Conservation (phyloP, 169 alveolate species). For the Cyclospora cayetanensis region DNA sequence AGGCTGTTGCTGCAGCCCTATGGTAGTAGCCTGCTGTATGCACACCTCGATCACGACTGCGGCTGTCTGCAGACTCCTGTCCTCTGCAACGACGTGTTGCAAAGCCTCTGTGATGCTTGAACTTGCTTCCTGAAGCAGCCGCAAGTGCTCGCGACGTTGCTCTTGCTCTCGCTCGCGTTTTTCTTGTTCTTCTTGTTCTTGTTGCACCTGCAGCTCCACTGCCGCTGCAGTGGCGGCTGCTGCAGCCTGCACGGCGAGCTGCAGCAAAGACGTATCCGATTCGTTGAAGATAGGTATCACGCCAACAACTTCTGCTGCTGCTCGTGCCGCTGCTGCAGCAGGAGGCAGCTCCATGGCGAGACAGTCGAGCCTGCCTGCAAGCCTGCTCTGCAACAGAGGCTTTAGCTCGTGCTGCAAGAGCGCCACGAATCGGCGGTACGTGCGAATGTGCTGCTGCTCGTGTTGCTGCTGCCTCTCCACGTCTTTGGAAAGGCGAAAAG, state of each 20-base stretch:
- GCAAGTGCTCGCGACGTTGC: not conserved
- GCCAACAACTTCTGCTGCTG: slow-evolving; percentile 41
- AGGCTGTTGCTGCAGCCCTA: slow-evolving; percentile 39
- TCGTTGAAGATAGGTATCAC: slow-evolving; percentile 10
- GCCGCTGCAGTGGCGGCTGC: slow-evolving; percentile 42
- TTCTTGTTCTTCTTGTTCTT: not conserved
- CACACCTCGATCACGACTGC: slow-evolving; percentile 24
- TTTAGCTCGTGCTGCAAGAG: slow-evolving; percentile 50
- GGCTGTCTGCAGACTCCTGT: slow-evolving; percentile 44
- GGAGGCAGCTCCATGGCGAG: not conserved
- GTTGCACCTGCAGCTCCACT: slow-evolving; percentile 10
- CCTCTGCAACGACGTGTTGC: not conserved
- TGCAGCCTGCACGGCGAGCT: slow-evolving; percentile 24
- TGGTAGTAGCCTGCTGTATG: slow-evolving; percentile 10
- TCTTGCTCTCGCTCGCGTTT: not conserved
- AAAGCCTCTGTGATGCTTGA: not conserved
- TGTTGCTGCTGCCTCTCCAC: slow-evolving; percentile 50
- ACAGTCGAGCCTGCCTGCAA: not conserved
- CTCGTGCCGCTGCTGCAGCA: slow-evolving; percentile 57
- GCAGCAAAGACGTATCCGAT: slow-evolving; percentile 25
- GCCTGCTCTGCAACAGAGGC: slow-evolving; percentile 44
- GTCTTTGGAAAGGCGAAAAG: slow-evolving; percentile 22
- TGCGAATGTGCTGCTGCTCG: slow-evolving; percentile 38
- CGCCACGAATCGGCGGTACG: not conserved
- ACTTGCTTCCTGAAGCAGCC: slow-evolving; percentile 47